phyloP scores from a whole-genome alignment of 2,329 filamentous ascomycete genomes.

The Botryotinia calthae region DNA sequence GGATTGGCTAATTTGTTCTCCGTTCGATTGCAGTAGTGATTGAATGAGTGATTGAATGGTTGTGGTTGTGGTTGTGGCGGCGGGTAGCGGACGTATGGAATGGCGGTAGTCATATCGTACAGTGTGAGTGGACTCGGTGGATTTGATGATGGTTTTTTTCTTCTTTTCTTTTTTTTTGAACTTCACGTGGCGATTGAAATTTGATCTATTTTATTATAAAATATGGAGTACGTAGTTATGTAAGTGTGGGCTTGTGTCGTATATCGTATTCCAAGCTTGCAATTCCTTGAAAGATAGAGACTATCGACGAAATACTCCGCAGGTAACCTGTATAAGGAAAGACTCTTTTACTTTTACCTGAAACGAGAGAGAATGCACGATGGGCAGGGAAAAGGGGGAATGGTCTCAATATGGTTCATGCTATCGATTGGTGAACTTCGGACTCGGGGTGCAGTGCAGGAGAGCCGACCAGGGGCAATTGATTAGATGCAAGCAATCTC shows the following conservation, averaged over 20 bases:
- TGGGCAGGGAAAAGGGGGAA: neutral
- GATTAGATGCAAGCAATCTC: no score
- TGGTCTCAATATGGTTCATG: neutral
- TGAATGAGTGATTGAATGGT: neutral
- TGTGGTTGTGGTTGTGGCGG: no score
- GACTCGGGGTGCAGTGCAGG: no score
- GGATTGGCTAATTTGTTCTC: neutral
- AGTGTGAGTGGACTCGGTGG: neutral
- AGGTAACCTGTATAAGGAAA: neutral
- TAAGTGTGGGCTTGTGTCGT: no score
- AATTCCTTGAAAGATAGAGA: no score
- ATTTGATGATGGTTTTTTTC: neutral
- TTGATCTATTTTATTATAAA: neutral
- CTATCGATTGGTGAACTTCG: neutral
- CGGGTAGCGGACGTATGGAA: neutral
- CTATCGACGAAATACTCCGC: no score
- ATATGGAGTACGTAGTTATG: neutral
- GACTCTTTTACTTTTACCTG: neutral
- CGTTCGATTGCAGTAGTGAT: neutral
- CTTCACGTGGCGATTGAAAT: neutral
- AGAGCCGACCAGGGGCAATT: no score
- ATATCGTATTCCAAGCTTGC: neutral
- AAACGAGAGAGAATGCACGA: neutral
- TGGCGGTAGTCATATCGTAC: no score
- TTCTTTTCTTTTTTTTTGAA: no score